phyloP scores from a whole-genome alignment of 2,329 filamentous ascomycete genomes.

The Colletotrichum nymphaeae region DNA sequence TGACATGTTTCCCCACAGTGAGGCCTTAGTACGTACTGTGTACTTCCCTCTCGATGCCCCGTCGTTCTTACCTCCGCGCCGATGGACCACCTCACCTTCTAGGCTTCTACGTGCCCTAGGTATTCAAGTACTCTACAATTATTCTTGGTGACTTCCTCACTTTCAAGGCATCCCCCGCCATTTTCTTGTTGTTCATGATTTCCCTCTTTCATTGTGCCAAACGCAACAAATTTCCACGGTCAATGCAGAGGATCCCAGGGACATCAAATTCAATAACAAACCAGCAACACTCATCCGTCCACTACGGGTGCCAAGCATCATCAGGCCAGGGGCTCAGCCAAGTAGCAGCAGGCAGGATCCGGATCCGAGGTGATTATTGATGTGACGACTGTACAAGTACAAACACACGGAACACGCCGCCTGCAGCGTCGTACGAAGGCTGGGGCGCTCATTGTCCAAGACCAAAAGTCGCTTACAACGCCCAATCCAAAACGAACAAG shows the following conservation, averaged over 20 bases:
- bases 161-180: background rate
- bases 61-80: too few species aligned
- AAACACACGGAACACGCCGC: conserved; percentile 18
- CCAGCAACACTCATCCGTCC: background rate
- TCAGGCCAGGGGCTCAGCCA: background rate
- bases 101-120: too few species aligned
- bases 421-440: conserved; percentile 27
- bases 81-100: too few species aligned
- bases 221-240: conserved; percentile 29
- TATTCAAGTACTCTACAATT: too few species aligned
- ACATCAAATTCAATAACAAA: background rate
- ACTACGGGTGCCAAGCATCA: background rate
- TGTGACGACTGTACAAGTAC: background rate
- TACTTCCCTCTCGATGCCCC: too few species aligned
- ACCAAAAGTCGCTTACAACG: background rate
- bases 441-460: background rate
- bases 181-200: background rate
- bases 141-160: background rate
- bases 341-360: background rate
- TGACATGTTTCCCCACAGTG: conserved; percentile 12
- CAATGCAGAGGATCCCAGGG: conserved; percentile 19
- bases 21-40: background rate
- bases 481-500: conserved; percentile 1
- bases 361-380: background rate
- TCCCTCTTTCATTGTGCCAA: background rate